Evolutionary conservation across 164 flowering plant species (phyloP).

Genomic region (Berberis thunbergii): DNA sequence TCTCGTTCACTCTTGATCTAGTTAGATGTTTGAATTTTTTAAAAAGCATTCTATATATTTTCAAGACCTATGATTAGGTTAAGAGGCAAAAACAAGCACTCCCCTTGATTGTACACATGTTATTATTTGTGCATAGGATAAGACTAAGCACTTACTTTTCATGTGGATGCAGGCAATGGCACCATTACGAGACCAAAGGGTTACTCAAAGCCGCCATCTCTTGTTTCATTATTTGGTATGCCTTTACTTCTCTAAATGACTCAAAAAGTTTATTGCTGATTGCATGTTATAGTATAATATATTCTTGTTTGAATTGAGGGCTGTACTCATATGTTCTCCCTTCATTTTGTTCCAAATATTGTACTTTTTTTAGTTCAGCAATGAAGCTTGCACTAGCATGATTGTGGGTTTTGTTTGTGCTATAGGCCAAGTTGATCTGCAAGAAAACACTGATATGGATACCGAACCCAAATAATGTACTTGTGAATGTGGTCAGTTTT

Average conservation of each 20-base stretch:
- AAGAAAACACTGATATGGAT: constrained; percentile 30
- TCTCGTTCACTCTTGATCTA: too few relatives aligned
- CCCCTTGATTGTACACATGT: too few relatives aligned
- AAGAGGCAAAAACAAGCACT: too few relatives aligned
- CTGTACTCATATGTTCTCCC: too few relatives aligned
- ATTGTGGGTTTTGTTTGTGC: constrained; percentile 1
- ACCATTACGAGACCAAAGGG: constrained; percentile 35
- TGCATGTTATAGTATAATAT: too few relatives aligned
- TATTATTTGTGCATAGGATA: too few relatives aligned
- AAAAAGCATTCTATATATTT: too few relatives aligned
- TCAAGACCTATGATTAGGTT: too few relatives aligned
- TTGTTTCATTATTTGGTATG: constrained; percentile 66
- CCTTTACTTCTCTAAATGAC: constrained; percentile 2
- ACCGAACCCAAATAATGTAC: constrained; percentile 14
- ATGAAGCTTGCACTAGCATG: not conserved
- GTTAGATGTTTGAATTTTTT: too few relatives aligned
- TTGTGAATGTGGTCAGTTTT: not conserved
- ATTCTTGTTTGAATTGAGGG: too few relatives aligned
- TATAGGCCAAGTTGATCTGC: constrained; percentile 45
- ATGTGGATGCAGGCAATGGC: constrained; percentile 28
- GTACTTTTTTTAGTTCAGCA: not conserved
- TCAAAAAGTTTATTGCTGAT: not conserved
- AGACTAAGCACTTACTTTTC: too few relatives aligned
- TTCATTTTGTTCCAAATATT: too few relatives aligned
- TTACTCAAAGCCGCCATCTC: constrained; percentile 48